Conservation (phyloP, 2,329 filamentous ascomycete genomes). For the Verticillium dahliae region DNA sequence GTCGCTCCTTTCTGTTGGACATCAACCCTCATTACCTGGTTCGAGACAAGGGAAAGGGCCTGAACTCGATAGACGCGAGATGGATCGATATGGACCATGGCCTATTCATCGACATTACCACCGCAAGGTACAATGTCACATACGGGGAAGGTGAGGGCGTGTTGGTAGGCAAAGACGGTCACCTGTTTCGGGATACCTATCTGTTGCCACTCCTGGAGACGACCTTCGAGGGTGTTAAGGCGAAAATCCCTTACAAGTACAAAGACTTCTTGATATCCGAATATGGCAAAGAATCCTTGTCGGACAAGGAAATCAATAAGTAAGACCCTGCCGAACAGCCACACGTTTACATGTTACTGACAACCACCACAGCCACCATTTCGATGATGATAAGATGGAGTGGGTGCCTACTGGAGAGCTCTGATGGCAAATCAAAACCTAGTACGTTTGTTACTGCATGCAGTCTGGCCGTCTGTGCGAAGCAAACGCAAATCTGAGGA, state of each 20-base stretch:
- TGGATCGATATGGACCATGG: conserved; percentile 42
- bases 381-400: conserved; percentile 28
- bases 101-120: conserved; percentile 45
- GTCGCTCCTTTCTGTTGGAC: conserved; percentile 41
- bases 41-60: conserved; percentile 26
- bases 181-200: conserved; percentile 47
- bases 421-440: background rate
- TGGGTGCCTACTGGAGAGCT: conserved; percentile 16
- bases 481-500: background rate
- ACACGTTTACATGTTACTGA: conserved; percentile 7
- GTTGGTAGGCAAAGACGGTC: conserved; percentile 43
- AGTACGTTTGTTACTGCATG: no score
- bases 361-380: conserved; percentile 27
- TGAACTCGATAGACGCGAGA: conserved; percentile 40
- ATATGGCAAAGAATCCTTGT: conserved; percentile 46
- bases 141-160: conserved; percentile 37
- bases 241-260: conserved; percentile 59
- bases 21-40: conserved; percentile 36
- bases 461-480: no score
- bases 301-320: conserved; percentile 44
- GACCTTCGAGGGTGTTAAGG: conserved; percentile 59
- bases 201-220: conserved; percentile 65
- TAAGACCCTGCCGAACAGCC: conserved; percentile 22
- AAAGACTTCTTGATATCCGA: conserved; percentile 51
- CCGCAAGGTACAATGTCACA: conserved; percentile 38